Percentiles rank a stretch among this genome's conserved stretches.
phyloP scores from a whole-genome alignment of 345 rosid genomes.

The Syzygium oleosum region DNA sequence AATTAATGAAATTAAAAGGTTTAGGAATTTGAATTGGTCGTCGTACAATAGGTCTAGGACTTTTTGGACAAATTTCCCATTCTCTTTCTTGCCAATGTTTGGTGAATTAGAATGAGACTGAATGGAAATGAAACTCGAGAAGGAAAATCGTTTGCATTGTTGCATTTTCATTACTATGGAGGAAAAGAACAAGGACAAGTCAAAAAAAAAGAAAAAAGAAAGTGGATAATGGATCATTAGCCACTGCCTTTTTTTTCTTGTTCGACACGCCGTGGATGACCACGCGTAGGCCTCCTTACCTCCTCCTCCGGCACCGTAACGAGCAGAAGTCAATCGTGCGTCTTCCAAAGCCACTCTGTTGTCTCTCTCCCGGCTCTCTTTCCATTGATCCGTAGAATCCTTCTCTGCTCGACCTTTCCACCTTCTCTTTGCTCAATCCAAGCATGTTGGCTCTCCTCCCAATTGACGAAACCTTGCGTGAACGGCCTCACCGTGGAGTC shows the following conservation, averaged over 20 bases:
- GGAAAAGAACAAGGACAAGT: not conserved
- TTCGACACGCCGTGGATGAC: too few species aligned
- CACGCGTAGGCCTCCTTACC: not conserved
- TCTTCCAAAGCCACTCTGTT: not conserved
- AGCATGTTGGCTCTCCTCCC: too few species aligned
- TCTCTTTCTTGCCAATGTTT: not conserved
- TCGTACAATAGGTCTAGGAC: too few species aligned
- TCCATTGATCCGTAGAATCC: not conserved
- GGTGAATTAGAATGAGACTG: not conserved
- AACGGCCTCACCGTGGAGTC: too few species aligned
- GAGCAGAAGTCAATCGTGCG: accelerated
- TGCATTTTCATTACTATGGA: not conserved
- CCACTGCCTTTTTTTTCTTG: too few species aligned
- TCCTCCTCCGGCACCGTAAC: not conserved
- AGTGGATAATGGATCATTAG: not conserved
- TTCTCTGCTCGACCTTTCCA: too few species aligned
- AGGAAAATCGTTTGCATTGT: not conserved
- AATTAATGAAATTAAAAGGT: too few species aligned
- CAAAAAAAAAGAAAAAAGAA: accelerated
- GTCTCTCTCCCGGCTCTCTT: accelerated
- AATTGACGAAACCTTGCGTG: too few species aligned
- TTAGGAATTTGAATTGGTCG: too few species aligned
- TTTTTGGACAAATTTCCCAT: too few species aligned
- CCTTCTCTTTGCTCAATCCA: too few species aligned
- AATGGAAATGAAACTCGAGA: not conserved